These are phyloP conservation scores for Physcia stellaris DNA, from an alignment of 495 filamentous ascomycete genomes.

Conservation along the genomic window DNA sequence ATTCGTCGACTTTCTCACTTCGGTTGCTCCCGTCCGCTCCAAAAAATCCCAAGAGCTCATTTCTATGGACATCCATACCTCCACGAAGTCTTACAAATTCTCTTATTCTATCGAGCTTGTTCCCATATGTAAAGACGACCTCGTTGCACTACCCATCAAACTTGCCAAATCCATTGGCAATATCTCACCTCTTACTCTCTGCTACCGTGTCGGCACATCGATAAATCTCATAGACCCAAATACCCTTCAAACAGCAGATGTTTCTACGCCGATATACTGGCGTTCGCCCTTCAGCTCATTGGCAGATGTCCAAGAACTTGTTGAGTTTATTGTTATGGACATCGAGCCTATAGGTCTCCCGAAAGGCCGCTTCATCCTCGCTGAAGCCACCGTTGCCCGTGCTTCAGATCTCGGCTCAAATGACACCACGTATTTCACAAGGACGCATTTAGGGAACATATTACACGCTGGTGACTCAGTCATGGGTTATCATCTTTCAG, in stretches of 20 bases:
- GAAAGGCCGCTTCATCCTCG: conserved; percentile 70
- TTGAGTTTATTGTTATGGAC: conserved; percentile 90
- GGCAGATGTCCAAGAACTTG: conserved; percentile 71
- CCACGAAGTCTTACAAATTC: conserved; percentile 83
- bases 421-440: conserved; percentile 68
- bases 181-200: conserved; percentile 69
- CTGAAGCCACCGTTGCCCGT: conserved; percentile 76
- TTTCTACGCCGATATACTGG: conserved; percentile 75
- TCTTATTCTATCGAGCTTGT: conserved; percentile 74
- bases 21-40: conserved; percentile 60
- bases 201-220: conserved; percentile 77
- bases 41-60: conserved; percentile 90
- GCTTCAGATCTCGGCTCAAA: conserved; percentile 83
- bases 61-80: conserved; percentile 83
- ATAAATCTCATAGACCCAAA: conserved; percentile 82
- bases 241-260: conserved; percentile 79
- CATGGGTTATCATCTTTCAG: conserved; percentile 78
- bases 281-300: conserved; percentile 69
- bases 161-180: conserved; percentile 76
- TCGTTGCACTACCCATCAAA: conserved; percentile 82
- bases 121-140: conserved; percentile 91
- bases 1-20: conserved; percentile 79
- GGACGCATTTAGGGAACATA: conserved; percentile 80
- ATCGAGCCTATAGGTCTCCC: conserved; percentile 64
- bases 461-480: conserved; percentile 84